Percentiles rank a stretch among this genome's conserved stretches.
Conservation (phyloP, 2,329 filamentous ascomycete genomes). For the Ilyonectria destructans region DNA sequence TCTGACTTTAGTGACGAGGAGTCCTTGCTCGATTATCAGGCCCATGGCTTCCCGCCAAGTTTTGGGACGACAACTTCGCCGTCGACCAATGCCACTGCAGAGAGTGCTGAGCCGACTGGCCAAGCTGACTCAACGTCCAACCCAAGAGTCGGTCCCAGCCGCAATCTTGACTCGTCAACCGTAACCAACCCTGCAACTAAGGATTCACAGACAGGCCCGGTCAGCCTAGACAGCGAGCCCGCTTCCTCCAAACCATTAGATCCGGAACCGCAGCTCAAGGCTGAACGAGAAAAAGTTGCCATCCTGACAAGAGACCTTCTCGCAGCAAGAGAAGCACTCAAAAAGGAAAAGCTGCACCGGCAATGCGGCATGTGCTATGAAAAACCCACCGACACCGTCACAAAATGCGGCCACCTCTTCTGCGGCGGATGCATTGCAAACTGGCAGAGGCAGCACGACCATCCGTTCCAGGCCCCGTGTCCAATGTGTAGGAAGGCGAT, state of each 20-base stretch:
- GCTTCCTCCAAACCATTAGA: too few relatives aligned
- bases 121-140: background rate
- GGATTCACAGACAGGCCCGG: too few relatives aligned
- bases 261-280: too few relatives aligned
- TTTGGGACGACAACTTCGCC: too few relatives aligned
- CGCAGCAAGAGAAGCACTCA: background rate
- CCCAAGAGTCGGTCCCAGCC: background rate
- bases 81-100: background rate
- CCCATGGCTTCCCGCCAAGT: too few relatives aligned
- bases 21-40: too few relatives aligned
- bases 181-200: background rate
- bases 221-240: background rate
- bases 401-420: constrained; percentile 29
- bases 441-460: constrained; percentile 17
- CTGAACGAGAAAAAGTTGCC: background rate
- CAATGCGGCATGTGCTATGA: constrained; percentile 33
- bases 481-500: constrained; percentile 27
- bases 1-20: too few relatives aligned
- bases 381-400: constrained; percentile 12
- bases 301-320: background rate
- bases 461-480: constrained; percentile 7
- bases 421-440: constrained; percentile 13
- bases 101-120: background rate
- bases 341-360: constrained; percentile 12
- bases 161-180: background rate